Percentiles rank a stretch among this genome's conserved stretches.
These are phyloP conservation scores for Pseudonitzschia pungens DNA, from an alignment of 108 stramenopile species.

Conservation along the genomic window DNA sequence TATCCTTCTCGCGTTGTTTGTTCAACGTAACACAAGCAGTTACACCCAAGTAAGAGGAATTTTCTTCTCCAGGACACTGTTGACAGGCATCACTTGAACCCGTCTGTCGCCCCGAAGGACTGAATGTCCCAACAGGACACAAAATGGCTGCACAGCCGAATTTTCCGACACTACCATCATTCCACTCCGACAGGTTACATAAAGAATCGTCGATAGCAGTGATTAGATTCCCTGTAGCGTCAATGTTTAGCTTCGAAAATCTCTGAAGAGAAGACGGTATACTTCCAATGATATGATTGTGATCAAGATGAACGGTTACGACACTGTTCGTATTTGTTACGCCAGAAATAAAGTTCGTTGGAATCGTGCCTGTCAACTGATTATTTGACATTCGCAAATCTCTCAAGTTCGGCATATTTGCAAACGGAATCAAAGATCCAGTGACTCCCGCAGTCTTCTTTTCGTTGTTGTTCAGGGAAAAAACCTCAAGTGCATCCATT, in stretches of 20 bases:
- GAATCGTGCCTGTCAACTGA: constrained; percentile 28
- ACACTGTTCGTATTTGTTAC: constrained; percentile 36
- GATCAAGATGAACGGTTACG: constrained; percentile 45
- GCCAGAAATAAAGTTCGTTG: constrained; percentile 35
- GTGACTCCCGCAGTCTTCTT: constrained; percentile 51
- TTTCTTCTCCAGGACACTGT: constrained; percentile 52
- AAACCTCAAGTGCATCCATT: constrained; percentile 31
- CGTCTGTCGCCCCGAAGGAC: constrained; percentile 59
- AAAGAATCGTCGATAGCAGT: constrained; percentile 50
- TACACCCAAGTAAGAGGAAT: constrained; percentile 61
- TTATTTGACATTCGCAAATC: constrained; percentile 28
- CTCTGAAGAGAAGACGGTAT: constrained; percentile 34
- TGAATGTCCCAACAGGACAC: constrained; percentile 64
- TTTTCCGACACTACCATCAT: constrained; percentile 52
- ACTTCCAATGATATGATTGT: constrained; percentile 41
- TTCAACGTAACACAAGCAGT: constrained; percentile 47
- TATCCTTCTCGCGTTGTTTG: constrained; percentile 46
- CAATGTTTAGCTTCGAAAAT: constrained; percentile 62
- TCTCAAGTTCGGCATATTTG: constrained; percentile 41
- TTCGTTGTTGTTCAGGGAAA: constrained; percentile 32
- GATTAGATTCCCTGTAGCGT: constrained; percentile 69
- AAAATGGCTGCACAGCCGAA: constrained; percentile 73
- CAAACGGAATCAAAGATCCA: constrained; percentile 56
- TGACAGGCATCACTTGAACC: constrained; percentile 44
- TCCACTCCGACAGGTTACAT: constrained; percentile 63